These are phyloP conservation scores for Blastocystis sp. DNA, from an alignment of 352 stramenopile species.

Conservation along the genomic window DNA sequence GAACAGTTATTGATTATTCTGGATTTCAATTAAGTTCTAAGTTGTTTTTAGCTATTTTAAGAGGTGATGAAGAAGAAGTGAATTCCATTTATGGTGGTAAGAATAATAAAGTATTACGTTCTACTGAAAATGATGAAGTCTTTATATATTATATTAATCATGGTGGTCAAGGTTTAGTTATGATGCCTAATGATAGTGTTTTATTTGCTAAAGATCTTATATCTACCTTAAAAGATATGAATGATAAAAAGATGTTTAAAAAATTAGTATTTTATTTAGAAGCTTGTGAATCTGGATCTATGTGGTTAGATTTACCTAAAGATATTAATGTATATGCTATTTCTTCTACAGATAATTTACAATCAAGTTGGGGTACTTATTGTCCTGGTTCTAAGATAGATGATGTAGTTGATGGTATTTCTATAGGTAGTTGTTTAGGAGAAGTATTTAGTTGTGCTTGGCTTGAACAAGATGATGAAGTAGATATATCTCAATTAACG, in stretches of 20 bases:
- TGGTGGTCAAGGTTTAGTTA: constrained; percentile 55
- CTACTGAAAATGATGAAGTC: constrained; percentile 55
- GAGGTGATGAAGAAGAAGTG: constrained; percentile 49
- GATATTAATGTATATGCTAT: constrained; percentile 64
- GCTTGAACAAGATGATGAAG: constrained; percentile 30
- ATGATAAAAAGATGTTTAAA: constrained; percentile 59
- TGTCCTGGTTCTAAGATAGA: constrained; percentile 47
- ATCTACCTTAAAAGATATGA: constrained; percentile 54
- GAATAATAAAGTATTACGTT: constrained; percentile 56
- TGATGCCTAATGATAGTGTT: constrained; percentile 55
- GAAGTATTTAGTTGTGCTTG: constrained; percentile 36
- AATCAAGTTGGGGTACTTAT: constrained; percentile 63
- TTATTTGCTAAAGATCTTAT: constrained; percentile 53
- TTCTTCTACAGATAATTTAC: constrained; percentile 57
- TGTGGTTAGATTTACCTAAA: constrained; percentile 59
- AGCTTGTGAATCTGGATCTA: constrained; percentile 66
- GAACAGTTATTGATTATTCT: constrained; percentile 31
- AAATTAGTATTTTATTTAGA: constrained; percentile 45
- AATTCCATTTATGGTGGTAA: constrained; percentile 39
- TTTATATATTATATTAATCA: constrained; percentile 73
- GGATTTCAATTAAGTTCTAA: constrained; percentile 50
- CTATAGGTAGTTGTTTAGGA: constrained; percentile 55
- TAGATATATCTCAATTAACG: constrained; percentile 22
- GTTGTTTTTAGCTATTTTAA: constrained; percentile 61
- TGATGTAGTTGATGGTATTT: constrained; percentile 49